Evolutionary conservation across 768 basidiomycete genomes (phyloP).

Genomic region (Kwoniella newhampshirensis): DNA sequence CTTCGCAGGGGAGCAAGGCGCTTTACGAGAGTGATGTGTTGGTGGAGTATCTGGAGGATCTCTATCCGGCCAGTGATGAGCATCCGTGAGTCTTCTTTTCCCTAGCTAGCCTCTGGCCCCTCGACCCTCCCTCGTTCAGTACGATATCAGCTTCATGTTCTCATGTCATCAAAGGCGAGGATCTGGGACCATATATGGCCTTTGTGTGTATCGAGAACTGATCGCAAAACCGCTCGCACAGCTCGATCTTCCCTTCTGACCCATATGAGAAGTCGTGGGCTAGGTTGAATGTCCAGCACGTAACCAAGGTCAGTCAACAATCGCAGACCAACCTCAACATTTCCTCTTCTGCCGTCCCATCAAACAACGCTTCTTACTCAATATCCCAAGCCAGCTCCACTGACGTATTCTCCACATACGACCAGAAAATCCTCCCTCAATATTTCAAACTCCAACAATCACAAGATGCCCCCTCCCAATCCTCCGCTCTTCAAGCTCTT

Average conservation of each 20-base stretch:
- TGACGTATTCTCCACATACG: no score
- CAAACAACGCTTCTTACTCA: no score
- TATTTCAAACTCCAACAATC: slow-evolving; percentile 60
- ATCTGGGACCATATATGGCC: no score
- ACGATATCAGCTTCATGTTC: no score
- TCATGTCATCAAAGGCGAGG: no score
- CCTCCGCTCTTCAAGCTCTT: slow-evolving; percentile 53
- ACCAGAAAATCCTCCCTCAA: slow-evolving; percentile 58
- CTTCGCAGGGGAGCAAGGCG: slow-evolving; percentile 53
- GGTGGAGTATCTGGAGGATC: slow-evolving; percentile 72
- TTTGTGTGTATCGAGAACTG: no score
- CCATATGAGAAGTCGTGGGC: slow-evolving; percentile 25
- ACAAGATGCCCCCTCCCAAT: slow-evolving; percentile 47
- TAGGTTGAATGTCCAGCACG: slow-evolving; percentile 45
- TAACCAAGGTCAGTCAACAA: slow-evolving; percentile 51
- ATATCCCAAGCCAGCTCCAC: no score
- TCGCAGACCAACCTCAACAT: slow-evolving; percentile 3
- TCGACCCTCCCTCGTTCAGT: no score
- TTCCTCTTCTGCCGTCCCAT: background rate
- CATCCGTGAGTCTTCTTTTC: slow-evolving; percentile 59
- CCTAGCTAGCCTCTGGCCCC: no score
- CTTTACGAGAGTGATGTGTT: slow-evolving; percentile 80
- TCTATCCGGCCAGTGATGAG: slow-evolving; percentile 55
- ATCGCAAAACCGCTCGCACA: no score
- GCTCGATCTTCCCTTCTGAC: slow-evolving; percentile 55